Evolutionary conservation across 225 moss, liverwort and hornwort genomes (phyloP), one percentile per base, ranked within the genome.

Genomic region (Polytrichum formosum): DNA sequence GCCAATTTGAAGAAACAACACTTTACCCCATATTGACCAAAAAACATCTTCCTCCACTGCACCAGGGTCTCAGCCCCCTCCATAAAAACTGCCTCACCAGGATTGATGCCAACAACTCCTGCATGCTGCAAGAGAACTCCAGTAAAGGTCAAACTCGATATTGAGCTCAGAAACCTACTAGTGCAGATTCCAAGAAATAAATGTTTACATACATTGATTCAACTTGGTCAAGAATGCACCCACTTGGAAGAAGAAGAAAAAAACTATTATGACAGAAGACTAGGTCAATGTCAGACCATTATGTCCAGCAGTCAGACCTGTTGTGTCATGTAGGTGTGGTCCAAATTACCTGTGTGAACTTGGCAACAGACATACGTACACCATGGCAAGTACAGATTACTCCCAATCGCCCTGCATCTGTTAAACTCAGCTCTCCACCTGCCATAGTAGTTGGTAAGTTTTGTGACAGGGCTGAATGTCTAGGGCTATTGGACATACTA

Each of bases 381-480:
- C 74, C 72, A 71, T 96, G 96, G 78, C 96, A 96, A 67, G 82
- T 75, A 80, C 96, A 96, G 74, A 87, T 81, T 63, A 93, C 91
- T 60, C 96, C 96, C 75, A 96, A 77, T 67, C 93, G 90, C 70
- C 96, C 89, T 22, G 73, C 67, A 64, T 91, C 84, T 62, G 91
- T 88, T 67, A 96, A 76, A 53, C 84, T 85, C 23, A 96, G 81
- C 78, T 91, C 90, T 72, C 95, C 95, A 68, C 73, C 95, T 96
- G 93, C 84, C 81, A 82, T 69, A 72, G 76, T 83, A 90, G 28
- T 70, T 53, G 26, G 20, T 21, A 75, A 25, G 23, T 66, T 72
- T 30, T 73, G 5, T 20, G 56, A n/a, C 18, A 17, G 56, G 65
- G 37, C 9, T 37, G 46, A 46, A 46, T 46, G 4, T 46, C 46